These are phyloP conservation scores for Sphagnum magellanicum DNA, from an alignment of 228 moss, liverwort and hornwort species.

Conservation along the genomic window DNA sequence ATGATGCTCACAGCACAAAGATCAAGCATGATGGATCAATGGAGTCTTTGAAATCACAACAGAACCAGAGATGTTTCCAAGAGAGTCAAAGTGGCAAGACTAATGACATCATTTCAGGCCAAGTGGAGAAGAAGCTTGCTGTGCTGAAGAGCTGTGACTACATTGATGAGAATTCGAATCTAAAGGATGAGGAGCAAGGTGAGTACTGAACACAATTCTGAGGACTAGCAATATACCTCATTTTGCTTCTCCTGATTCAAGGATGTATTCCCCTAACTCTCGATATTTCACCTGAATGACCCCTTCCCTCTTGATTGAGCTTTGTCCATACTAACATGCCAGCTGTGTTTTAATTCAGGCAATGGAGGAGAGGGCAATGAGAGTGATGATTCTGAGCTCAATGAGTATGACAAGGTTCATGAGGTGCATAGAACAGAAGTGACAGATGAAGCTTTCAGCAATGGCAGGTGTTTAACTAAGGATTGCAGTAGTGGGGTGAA, in stretches of 20 bases:
- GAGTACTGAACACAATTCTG: neutral
- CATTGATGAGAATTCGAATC: too few species aligned
- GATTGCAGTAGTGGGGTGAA: too few species aligned
- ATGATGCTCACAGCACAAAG: conserved; percentile 13
- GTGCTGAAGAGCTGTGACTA: too few species aligned
- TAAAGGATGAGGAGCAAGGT: conserved; percentile 35
- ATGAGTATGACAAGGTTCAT: conserved; percentile 11
- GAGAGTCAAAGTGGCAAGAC: conserved; percentile 19
- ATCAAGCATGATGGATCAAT: conserved; percentile 5
- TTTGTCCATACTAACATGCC: too few species aligned
- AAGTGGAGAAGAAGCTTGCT: too few species aligned
- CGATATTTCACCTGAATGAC: too few species aligned
- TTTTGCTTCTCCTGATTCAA: too few species aligned
- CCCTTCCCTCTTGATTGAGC: too few species aligned
- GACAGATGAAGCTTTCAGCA: neutral
- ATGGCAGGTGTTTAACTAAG: too few species aligned
- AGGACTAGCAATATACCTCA: too few species aligned
- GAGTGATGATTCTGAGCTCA: conserved; percentile 1
- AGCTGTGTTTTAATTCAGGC: neutral
- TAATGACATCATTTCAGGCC: too few species aligned
- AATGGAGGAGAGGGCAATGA: conserved; percentile 14
- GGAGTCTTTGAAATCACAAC: neutral
- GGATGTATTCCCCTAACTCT: too few species aligned
- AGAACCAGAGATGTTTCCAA: conserved; percentile 8
- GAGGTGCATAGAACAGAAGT: conserved; percentile 3